Evolutionary conservation across 2,329 filamentous ascomycete species (phyloP).

Genomic region (Botryotinia narcissicola): DNA sequence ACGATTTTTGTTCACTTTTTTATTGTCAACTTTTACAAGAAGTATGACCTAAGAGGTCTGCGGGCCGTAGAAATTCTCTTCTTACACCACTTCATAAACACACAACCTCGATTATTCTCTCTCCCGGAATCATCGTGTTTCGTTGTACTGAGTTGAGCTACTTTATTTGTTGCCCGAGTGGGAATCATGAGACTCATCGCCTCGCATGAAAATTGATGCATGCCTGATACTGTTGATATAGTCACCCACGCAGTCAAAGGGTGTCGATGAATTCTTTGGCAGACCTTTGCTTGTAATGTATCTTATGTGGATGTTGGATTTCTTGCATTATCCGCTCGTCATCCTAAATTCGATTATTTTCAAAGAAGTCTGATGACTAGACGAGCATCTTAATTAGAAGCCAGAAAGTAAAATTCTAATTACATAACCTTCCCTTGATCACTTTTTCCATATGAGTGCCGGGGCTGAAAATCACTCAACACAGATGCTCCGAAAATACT

Average conservation of each 20-base stretch:
- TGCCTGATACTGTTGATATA: not conserved
- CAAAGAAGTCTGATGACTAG: not conserved
- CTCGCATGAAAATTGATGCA: not conserved
- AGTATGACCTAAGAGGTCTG: not conserved
- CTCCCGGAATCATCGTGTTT: constrained; percentile 8
- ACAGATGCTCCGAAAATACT: not conserved
- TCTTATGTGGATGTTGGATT: not conserved
- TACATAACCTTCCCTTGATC: not conserved
- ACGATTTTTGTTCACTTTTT: too few relatives aligned
- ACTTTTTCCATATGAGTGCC: not conserved
- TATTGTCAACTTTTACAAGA: not conserved
- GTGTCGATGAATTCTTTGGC: not conserved
- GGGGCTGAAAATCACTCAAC: not conserved
- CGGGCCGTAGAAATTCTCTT: constrained; percentile 10
- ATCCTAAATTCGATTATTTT: not conserved
- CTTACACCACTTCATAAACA: not conserved
- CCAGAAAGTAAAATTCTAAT: not conserved
- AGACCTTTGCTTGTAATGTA: not conserved
- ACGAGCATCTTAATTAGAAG: not conserved
- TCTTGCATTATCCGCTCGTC: too few relatives aligned
- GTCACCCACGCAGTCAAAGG: not conserved
- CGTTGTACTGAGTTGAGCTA: not conserved
- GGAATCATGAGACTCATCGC: constrained; percentile 4
- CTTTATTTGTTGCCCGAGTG: constrained; percentile 1
- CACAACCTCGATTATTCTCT: constrained; percentile 1